Base-by-base conservation (phyloP, 805 yeast species). In the Brettanomyces naardenensis region DNA sequence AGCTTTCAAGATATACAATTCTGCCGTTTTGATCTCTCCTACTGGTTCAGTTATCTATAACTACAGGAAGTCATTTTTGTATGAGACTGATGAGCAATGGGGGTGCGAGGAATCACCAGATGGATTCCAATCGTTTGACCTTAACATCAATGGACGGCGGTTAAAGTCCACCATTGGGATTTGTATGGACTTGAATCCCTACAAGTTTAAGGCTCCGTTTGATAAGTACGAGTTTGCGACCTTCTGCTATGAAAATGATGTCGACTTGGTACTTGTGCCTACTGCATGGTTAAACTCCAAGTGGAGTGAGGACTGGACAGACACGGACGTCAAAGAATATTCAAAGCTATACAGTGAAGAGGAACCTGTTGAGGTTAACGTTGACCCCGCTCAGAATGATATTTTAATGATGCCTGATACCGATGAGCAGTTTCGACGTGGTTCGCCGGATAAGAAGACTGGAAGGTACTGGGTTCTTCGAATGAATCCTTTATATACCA, bases 151-250 rank as follows among this genome's bases (percentile, higher is more conserved):
- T 17, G 52, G 51, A 15, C 34, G 35, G 13, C 36, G 18, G 4
- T 46, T 73, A 5, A 68, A 56, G 26, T 62, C 81, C 1, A 69
- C 78, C 25, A 66, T 89, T 38, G 97, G 96, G 0, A 87, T 89
- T 5, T 89, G 97, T 55, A 89, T 89, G 97, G 97, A 89, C 60
- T 58, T 89, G 44, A 88, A 85, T 54, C 95, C 96, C 0, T 82
- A 84, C 56, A 69, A 83, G 53, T 89, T 89, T 56, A 65, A 73
- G 44, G 87, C 95, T 1, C 88, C 94, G 1, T 88, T 86, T 59
- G 65, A 69, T 27, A 68, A 65, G 19, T 86, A 72, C 53, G 97
- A 89, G 56, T 85, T 83, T 57, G 69, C 89, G 0, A 54, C 59
- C 21, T 65, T 66, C 37, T 76, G 83, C 41, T 52, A 62, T 17